A percentile compares a stretch with the other conserved stretches of the same genome.
Conservation (phyloP, 139 green algal species). For the Haematococcus lacustris region DNA sequence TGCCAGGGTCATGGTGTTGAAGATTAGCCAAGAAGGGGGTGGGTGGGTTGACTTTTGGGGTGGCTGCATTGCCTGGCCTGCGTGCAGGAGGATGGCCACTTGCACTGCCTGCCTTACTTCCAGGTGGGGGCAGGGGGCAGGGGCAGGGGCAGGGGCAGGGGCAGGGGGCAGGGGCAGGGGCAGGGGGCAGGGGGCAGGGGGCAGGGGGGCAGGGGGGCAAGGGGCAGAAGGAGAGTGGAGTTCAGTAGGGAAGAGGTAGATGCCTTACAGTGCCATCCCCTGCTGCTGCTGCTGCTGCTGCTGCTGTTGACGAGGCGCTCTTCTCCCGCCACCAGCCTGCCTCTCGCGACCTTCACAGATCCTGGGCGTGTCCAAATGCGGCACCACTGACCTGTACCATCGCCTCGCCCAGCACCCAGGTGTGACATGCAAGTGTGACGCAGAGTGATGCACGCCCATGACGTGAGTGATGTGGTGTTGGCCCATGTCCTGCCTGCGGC, state of each 20-base stretch:
- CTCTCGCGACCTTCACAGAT: conserved; percentile 15
- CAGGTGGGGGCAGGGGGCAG: conserved; percentile 1
- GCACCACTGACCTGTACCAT: conserved; percentile 54
- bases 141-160: too few relatives aligned
- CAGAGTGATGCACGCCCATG: too few relatives aligned
- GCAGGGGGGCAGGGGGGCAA: too few relatives aligned
- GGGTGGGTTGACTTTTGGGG: conserved; percentile 12
- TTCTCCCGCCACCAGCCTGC: neutral
- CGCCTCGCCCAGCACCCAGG: conserved; percentile 34
- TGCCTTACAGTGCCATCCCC: neutral
- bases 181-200: too few relatives aligned
- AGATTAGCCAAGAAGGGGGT: neutral
- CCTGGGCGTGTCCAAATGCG: conserved; percentile 47
- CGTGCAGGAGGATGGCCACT: neutral
- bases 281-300: neutral
- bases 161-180: too few relatives aligned
- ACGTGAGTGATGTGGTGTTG: too few relatives aligned
- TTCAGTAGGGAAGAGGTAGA: neutral
- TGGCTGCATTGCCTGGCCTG: neutral
- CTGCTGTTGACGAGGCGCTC: neutral
- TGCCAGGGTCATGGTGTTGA: too few relatives aligned
- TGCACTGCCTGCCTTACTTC: conserved; percentile 56
- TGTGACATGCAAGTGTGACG: too few relatives aligned
- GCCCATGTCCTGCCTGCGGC: too few relatives aligned
- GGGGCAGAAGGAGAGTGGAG: neutral